phyloP scores from a whole-genome alignment of 129 eudicot genomes.

The Saussurea involucrata region DNA sequence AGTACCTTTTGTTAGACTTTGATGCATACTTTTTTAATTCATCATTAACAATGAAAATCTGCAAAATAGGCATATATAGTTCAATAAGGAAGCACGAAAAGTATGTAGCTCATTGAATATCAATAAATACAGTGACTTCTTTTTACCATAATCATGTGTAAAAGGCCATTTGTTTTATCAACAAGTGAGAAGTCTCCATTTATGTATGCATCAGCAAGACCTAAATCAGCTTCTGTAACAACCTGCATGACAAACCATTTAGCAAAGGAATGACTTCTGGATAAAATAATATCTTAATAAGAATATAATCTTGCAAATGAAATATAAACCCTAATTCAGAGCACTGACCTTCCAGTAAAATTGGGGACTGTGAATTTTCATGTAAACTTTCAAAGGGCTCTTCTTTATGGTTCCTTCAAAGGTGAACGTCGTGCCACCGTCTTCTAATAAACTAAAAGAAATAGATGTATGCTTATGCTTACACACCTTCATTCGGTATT shows the following conservation, averaged over 20 bases:
- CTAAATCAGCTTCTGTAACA: slow-evolving; percentile 79
- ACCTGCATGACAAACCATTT: slow-evolving; percentile 39
- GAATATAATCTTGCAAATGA: not conserved
- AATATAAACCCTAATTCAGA: not conserved
- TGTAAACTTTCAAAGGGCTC: slow-evolving; percentile 40
- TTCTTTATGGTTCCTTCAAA: slow-evolving; percentile 65
- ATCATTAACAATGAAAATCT: slow-evolving; percentile 70
- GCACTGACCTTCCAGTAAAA: slow-evolving; percentile 81
- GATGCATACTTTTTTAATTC: slow-evolving; percentile 42
- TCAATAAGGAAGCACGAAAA: not conserved
- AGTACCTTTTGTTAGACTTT: slow-evolving; percentile 57
- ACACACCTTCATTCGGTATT: not conserved
- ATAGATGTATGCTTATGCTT: not conserved
- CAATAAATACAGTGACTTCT: not conserved
- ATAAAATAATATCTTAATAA: not conserved
- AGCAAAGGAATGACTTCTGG: not conserved
- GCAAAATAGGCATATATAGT: not conserved
- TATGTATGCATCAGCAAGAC: slow-evolving; percentile 94
- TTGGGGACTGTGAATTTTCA: slow-evolving; percentile 76
- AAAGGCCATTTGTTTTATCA: slow-evolving; percentile 75
- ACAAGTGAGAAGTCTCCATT: slow-evolving; percentile 89
- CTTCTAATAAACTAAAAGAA: slow-evolving; percentile 62
- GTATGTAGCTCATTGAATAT: not conserved
- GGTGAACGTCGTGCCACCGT: slow-evolving; percentile 74
- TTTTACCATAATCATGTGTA: slow-evolving; percentile 73